Evolutionary conservation across 306 rosid genomes (phyloP).

Genomic region (Cicer pinnatifidum): DNA sequence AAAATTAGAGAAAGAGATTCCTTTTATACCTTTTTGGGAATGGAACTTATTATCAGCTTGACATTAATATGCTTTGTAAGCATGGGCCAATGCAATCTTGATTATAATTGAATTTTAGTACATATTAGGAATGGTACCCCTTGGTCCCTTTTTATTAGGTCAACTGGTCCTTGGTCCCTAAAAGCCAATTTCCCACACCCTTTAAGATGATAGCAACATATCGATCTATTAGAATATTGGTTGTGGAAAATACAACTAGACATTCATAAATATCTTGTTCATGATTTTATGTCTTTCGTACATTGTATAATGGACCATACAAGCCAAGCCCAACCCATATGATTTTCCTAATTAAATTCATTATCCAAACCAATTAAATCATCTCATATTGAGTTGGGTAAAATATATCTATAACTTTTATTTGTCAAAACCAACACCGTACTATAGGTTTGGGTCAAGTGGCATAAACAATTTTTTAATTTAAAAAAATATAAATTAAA

Average conservation of each 20-base stretch:
- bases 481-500: no score
- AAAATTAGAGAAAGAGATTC: no score
- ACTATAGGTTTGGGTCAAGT: no score
- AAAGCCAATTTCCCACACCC: neutral
- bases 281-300: no score
- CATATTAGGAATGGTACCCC: neutral
- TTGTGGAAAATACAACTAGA: neutral
- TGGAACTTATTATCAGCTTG: no score
- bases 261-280: neutral
- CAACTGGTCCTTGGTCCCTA: neutral
- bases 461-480: no score
- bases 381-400: neutral
- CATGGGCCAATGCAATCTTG: neutral
- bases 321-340: no score
- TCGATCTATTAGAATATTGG: neutral
- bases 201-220: neutral
- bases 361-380: neutral
- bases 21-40: no score
- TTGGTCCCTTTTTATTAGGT: neutral
- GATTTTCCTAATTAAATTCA: no score
- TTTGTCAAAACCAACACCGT: no score
- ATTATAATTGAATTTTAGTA: neutral
- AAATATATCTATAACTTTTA: no score
- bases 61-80: neutral
- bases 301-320: no score